Conservation (phyloP, 208 protist genomes). For the Trypanosoma platydactyli region DNA sequence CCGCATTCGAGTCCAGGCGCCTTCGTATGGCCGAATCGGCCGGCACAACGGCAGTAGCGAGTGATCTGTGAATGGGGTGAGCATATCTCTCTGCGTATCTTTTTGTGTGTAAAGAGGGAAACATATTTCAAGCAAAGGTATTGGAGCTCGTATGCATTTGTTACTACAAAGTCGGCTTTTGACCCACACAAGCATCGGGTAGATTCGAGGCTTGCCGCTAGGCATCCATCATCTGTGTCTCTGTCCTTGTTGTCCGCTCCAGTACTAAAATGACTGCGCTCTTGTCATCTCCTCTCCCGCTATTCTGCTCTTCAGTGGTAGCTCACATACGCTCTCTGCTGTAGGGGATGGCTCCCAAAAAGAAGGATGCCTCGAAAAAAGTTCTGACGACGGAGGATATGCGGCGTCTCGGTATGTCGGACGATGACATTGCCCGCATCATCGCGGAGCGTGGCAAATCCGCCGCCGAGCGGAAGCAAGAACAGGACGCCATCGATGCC, state of each 20-base stretch:
- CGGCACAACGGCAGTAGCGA: not conserved
- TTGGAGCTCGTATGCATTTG: too few species aligned
- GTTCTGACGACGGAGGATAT: conserved; percentile 72
- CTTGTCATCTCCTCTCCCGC: not conserved
- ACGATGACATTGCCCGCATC: conserved; percentile 69
- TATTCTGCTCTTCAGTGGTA: not conserved
- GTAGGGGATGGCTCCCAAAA: conserved; percentile 54
- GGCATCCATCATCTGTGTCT: not conserved
- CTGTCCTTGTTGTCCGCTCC: not conserved
- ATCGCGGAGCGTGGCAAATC: conserved; percentile 68
- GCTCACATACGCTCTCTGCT: not conserved
- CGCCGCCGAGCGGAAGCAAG: conserved; percentile 51
- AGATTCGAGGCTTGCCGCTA: not conserved
- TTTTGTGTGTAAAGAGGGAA: too few species aligned
- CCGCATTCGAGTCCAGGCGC: conserved; percentile 39
- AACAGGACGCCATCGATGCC: conserved; percentile 36
- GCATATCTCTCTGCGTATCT: not conserved
- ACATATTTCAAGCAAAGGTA: not conserved
- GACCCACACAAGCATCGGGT: too few species aligned
- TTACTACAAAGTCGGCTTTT: too few species aligned
- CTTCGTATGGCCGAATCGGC: conserved; percentile 7
- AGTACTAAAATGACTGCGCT: too few species aligned
- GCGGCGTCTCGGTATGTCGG: conserved; percentile 74
- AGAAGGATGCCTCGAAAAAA: conserved; percentile 57
- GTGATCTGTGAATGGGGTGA: not conserved